Evolutionary conservation across 1,139 yeast genomes (phyloP), one percentile per base, ranked within the genome.

Genomic region (Geotrichum restrictum): DNA sequence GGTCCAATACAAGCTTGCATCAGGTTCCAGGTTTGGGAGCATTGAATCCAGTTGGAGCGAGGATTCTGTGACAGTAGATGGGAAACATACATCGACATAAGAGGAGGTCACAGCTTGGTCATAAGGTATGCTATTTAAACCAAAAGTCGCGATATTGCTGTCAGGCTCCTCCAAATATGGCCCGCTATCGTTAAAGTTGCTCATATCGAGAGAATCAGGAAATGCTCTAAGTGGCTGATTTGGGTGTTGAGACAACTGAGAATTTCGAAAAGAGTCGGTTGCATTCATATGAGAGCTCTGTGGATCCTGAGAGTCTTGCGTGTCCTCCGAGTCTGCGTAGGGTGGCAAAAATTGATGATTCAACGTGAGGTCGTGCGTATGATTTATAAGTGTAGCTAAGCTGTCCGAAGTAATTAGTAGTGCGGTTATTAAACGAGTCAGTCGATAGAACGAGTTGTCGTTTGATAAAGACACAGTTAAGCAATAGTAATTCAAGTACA

Each of bases 261-360:
- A 42, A 31, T 29, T 14, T 8, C 16, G 22, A 29, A 21, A 31
- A 16, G 45, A 22, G 19, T 27, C 31, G 33, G 33, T 40, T 13
- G 44, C n/a, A 31, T 5, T 42, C 45, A 42, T 42, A 22, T 14
- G 14, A 19, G 14, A 14, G 7, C 29, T 21, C 45, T 42, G 45
- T 2, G 19, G 19, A 32, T 22, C 29, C 22, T 19, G 22, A 38
- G 33, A 21, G 41, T 27, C 24, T 16, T n/a, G 1, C 13, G 24
- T 27, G 36, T 42, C 45, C 37, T 31, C 36, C 7, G 37, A 18
- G 36, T 42, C 37, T 19, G 32, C 14, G 5, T 13, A 29, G 19
- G 18, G 45, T 10, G 45, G 45, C 45, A 21, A 42, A 31, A 10
- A 16, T 42, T 16, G 37, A 31, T 18, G 31, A 31, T 29, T 21